Percentiles rank a stretch among this genome's conserved stretches.
phyloP scores from a whole-genome alignment of 2,329 filamentous ascomycete genomes.

The Metarhizium anisopliae region DNA sequence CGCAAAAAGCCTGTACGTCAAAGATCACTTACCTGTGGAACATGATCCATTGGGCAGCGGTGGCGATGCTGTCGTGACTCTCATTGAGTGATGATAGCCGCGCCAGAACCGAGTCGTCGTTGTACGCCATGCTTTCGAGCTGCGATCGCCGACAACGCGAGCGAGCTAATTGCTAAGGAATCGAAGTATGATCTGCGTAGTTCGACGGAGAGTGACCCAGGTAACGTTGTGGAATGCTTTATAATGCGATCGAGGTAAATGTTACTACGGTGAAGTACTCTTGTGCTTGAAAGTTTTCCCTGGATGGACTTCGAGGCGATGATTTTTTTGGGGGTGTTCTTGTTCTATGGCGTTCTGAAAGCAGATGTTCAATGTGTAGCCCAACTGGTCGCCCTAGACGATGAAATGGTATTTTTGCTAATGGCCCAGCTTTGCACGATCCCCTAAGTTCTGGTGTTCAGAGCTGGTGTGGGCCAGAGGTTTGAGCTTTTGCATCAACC shows the following conservation, averaged over 20 bases:
- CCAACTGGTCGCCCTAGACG: background rate
- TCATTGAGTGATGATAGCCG: slow-evolving; percentile 95
- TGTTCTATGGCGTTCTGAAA: background rate
- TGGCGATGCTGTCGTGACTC: slow-evolving; percentile 93
- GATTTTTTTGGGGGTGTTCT: background rate
- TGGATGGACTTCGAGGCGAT: background rate
- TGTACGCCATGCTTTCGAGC: slow-evolving; percentile 68
- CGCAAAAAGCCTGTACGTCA: background rate
- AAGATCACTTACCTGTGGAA: slow-evolving; percentile 69
- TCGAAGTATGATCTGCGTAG: background rate
- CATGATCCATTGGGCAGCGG: slow-evolving; percentile 98
- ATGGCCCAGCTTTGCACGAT: background rate
- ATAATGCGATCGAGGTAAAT: background rate
- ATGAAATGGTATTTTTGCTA: background rate
- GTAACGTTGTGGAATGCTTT: background rate
- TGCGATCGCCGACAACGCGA: background rate
- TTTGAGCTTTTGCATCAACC: background rate
- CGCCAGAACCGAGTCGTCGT: slow-evolving; percentile 87
- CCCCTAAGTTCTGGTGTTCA: background rate
- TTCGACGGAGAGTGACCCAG: background rate
- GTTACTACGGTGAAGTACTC: background rate
- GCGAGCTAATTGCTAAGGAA: background rate
- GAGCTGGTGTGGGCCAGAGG: background rate
- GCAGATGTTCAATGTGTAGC: background rate
- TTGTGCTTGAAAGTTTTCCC: background rate